Conservation (phyloP, 2,329 filamentous ascomycete genomes). For the Colletotrichum tabaci region DNA sequence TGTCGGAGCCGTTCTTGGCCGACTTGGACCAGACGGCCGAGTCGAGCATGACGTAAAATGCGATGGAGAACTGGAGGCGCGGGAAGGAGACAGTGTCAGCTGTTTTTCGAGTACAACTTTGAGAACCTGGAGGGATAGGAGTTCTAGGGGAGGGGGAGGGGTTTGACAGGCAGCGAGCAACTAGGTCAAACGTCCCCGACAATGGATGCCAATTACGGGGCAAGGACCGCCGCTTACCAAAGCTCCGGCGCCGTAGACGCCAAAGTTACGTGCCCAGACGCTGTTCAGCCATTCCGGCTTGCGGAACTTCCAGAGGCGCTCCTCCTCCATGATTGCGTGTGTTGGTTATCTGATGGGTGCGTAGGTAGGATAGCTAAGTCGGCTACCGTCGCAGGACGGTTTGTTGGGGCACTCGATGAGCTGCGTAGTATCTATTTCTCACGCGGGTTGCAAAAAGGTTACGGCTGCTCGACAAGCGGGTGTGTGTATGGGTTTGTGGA, state of each 20-base stretch:
- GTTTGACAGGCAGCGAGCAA: not conserved
- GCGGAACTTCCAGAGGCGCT: conserved; percentile 77
- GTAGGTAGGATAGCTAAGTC: conserved; percentile 12
- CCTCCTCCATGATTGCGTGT: conserved; percentile 68
- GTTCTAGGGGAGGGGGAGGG: not conserved
- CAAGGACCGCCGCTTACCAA: conserved; percentile 63
- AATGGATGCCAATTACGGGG: not conserved
- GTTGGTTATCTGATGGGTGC: conserved; percentile 6
- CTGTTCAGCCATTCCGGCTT: conserved; percentile 78
- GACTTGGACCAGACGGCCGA: conserved; percentile 77
- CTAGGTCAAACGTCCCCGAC: conserved; percentile 13
- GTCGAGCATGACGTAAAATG: conserved; percentile 79
- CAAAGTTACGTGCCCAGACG: conserved; percentile 73
- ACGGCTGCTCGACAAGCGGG: not conserved
- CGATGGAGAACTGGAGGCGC: conserved; percentile 72
- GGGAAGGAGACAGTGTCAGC: not conserved
- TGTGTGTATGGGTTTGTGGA: not conserved
- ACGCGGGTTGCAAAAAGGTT: not conserved
- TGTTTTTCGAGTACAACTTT: not conserved
- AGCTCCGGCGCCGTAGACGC: conserved; percentile 74
- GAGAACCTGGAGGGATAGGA: not conserved
- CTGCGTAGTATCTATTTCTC: not conserved
- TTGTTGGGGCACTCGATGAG: conserved; percentile 15
- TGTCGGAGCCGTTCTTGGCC: conserved; percentile 69
- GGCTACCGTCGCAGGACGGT: conserved; percentile 25